Conservation (phyloP, 2,329 filamentous ascomycete species). For the Fusarium staphyleae region DNA sequence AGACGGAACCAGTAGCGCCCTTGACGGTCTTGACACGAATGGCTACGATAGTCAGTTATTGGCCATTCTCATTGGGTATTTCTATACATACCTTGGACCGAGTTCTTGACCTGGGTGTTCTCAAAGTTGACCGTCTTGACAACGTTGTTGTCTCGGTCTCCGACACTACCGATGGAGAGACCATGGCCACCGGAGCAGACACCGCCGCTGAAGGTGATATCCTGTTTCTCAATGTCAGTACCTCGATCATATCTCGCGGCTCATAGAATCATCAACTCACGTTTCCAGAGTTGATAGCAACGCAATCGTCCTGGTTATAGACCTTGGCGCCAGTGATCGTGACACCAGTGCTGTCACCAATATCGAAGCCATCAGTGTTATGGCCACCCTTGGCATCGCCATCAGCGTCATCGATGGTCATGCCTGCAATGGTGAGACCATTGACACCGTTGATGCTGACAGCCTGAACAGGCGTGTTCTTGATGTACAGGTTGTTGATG, state of each 20-base stretch:
- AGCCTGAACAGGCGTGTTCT: slow-evolving; percentile 53
- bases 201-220: slow-evolving; percentile 55
- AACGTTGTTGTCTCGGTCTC: slow-evolving; percentile 57
- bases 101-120: slow-evolving; percentile 57
- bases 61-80: no score
- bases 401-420: slow-evolving; percentile 50
- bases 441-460: slow-evolving; percentile 49
- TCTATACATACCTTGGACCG: slow-evolving; percentile 57
- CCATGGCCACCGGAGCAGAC: slow-evolving; percentile 55
- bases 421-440: slow-evolving; percentile 46
- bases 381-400: slow-evolving; percentile 48
- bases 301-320: slow-evolving; percentile 68
- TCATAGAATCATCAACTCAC: neutral
- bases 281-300: slow-evolving; percentile 62
- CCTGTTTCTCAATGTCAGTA: slow-evolving; percentile 14
- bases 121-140: slow-evolving; percentile 60
- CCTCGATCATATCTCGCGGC: no score
- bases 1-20: slow-evolving; percentile 53
- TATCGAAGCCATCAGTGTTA: slow-evolving; percentile 68
- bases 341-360: slow-evolving; percentile 57
- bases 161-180: slow-evolving; percentile 53
- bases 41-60: slow-evolving; percentile 1
- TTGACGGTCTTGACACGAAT: slow-evolving; percentile 58
- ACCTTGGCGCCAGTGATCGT: slow-evolving; percentile 60
- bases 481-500: slow-evolving; percentile 49